Conservation (phyloP, 768 basidiomycete genomes). For the Rhodotorula babjevae region DNA sequence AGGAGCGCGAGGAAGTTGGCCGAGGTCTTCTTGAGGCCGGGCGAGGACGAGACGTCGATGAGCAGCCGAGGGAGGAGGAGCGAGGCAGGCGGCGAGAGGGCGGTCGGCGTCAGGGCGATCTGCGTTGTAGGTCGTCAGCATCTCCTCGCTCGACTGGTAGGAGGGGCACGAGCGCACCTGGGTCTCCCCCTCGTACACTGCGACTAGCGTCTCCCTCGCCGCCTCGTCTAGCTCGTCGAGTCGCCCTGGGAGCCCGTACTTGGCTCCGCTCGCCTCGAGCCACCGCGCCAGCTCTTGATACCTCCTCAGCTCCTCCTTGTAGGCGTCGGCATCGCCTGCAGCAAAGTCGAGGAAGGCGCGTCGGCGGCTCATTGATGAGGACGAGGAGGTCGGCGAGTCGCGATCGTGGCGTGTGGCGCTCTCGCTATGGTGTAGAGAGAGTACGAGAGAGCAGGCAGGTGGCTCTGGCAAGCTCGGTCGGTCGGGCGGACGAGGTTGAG, state of each 20-base stretch:
- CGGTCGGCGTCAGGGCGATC: slow-evolving; percentile 45
- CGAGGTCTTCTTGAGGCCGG: slow-evolving; percentile 53
- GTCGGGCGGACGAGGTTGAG: too few species aligned
- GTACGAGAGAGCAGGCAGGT: too few species aligned
- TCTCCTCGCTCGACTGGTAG: slow-evolving; percentile 20
- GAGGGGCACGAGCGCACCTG: slow-evolving; percentile 16
- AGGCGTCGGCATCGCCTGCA: slow-evolving; percentile 48
- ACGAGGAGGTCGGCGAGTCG: not conserved
- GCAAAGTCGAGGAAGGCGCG: slow-evolving; percentile 49
- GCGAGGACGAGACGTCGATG: slow-evolving; percentile 43
- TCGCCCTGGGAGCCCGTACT: slow-evolving; percentile 51
- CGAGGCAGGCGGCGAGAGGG: slow-evolving; percentile 49
- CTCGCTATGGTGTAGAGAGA: too few species aligned
- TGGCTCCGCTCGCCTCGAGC: slow-evolving; percentile 49
- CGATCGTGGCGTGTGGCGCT: not conserved
- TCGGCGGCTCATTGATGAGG: not conserved
- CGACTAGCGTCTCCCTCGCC: slow-evolving; percentile 50
- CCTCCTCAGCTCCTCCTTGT: slow-evolving; percentile 42
- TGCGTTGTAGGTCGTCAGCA: not conserved
- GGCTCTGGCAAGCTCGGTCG: too few species aligned
- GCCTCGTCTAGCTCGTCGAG: slow-evolving; percentile 51
- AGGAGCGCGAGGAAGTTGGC: slow-evolving; percentile 55
- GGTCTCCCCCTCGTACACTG: slow-evolving; percentile 30
- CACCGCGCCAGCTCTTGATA: slow-evolving; percentile 48
- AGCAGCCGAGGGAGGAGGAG: slow-evolving; percentile 49